Base-by-base conservation (phyloP, 768 basidiomycete genomes). In the Leccinum uliginosum region DNA sequence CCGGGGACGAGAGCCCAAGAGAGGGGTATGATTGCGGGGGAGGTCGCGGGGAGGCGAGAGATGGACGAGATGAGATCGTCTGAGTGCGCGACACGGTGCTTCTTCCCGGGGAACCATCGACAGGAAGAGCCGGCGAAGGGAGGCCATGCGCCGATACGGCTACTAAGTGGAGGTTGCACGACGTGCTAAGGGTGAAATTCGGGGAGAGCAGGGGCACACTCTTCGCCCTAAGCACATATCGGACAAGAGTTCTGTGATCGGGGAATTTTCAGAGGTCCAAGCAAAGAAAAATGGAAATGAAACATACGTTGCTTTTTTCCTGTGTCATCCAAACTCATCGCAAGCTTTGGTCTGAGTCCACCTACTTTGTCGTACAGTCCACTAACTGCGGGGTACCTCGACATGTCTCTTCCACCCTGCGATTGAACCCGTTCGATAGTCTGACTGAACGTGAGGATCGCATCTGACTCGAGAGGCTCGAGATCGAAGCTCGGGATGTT, bases 371-470 rank as follows among this genome's bases (percentile, higher is more conserved):
- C 88, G 64, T 88, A 93, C 34, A 97, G 67, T 65, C 92, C 88
- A 47, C 84, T 86, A 2, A 93, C 89, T 19, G 87, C 90, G 8
- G 91, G 91, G 71, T 90, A 92, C 54, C 86, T 78, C 3, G 87
- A 80, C 58, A 95, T 77, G 71, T 94, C 91, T 19, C 82, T 75
- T 11, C 86, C 87, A 0, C 91, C 89, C 64, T 87, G 86, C 0
- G 86, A 80, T 52, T 88, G 84, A 4, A 90, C 85, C 60, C 91
- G 88, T 56, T 93, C 91, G 26, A 98, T 80, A 0, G 91, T 91
- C 70, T 97, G 93, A 60, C 85, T 89, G 73, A 98, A 98, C 0
- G 91, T 91, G 59, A 96, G 70, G 49, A 99, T 89, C 0, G 85
- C 86, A 67, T 96, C 93, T 1, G 85, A 77, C 73, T 98, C 95